Base-by-base conservation (phyloP, 495 filamentous ascomycete species). In the Neurospora cerealis region DNA sequence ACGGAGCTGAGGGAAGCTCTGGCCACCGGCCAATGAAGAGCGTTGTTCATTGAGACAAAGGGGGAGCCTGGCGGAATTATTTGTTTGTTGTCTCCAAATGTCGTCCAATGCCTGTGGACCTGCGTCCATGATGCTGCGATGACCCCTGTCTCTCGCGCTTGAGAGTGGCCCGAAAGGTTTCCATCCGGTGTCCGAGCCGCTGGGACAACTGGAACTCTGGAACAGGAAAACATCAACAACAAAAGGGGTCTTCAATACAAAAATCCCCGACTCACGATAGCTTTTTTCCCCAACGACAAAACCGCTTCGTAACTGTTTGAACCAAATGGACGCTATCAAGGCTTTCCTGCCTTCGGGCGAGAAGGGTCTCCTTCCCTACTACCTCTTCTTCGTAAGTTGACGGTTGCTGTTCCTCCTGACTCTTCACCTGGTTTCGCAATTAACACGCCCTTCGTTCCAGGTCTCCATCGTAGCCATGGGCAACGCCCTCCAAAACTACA, bases 401-500 rank as follows among this genome's bases (percentile, higher is more conserved):
- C 39, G 10, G 24, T 54, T n/a, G 41, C 9, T 40, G 71, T 38
- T 44, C 28, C n/a, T 37, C n/a, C 37, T 69, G 13, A 37, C 44
- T 24, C 44, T 32, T 17, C 70, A 13, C n/a, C 24, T 37, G 0
- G 34, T 46, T 69, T 24, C 5, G 15, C 21, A 69, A 15, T 17
- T 78, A 69, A 76, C 41, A 66, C 40, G 11, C 24, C 38, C 0
- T 17, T 21, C 9, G 19, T 38, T 38, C 15, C 69, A 96, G 93
- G 86, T 95, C 77, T 92, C 92, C 69, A 78, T 92, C 62, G 85
- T 95, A 69, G 91, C 95, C 73, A 83, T 93, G 70, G 89, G 87
- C 77, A 98, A 98, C 86, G 90, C 88, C 32, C 75, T 95, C 76
- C 95, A 97, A 83, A 88, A 92, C 79, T 96, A 94, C 84, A 70